A percentile compares a stretch with the other conserved stretches of the same genome.
Conservation (phyloP, 331 rosid species). For the Rosa hybrid region DNA sequence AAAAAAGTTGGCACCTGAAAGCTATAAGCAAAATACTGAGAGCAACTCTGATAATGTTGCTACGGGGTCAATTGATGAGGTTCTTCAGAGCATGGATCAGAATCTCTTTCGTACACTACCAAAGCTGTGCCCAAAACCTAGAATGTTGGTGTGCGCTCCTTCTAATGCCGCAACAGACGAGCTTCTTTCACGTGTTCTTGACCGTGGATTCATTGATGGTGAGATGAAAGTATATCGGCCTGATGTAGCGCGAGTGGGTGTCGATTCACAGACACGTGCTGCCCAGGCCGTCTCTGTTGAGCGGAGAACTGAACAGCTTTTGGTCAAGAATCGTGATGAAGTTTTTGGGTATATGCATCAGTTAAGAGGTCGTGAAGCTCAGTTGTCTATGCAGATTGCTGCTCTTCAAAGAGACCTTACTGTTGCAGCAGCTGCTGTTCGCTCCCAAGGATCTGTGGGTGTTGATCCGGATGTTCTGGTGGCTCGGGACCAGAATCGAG, state of each 20-base stretch:
- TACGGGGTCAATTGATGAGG: conserved; percentile 91
- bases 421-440: conserved; percentile 83
- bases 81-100: conserved; percentile 98
- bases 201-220: conserved; percentile 97
- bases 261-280: conserved; percentile 99
- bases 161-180: conserved; percentile 99
- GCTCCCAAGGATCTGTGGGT: conserved; percentile 97
- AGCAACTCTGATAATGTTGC: conserved; percentile 64
- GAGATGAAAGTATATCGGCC: conserved; percentile 99
- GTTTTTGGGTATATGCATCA: conserved; percentile 92
- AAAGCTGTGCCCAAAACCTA: conserved; percentile 94
- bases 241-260: conserved; percentile 98
- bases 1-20: conserved; percentile 96
- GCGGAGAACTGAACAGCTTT: conserved; percentile 97
- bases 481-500: conserved; percentile 91
- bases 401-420: conserved; percentile 87
- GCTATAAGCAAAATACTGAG: conserved; percentile 91
- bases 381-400: conserved; percentile 68
- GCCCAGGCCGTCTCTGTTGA: conserved; percentile 99
- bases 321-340: conserved; percentile 86
- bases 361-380: conserved; percentile 75
- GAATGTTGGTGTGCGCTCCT: conserved; percentile 99
- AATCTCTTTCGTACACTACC: conserved; percentile 93
- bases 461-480: conserved; percentile 93
- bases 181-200: conserved; percentile 98